These are phyloP conservation scores for Botrytis porri DNA, from an alignment of 2,329 filamentous ascomycete genomes.

Conservation along the genomic window DNA sequence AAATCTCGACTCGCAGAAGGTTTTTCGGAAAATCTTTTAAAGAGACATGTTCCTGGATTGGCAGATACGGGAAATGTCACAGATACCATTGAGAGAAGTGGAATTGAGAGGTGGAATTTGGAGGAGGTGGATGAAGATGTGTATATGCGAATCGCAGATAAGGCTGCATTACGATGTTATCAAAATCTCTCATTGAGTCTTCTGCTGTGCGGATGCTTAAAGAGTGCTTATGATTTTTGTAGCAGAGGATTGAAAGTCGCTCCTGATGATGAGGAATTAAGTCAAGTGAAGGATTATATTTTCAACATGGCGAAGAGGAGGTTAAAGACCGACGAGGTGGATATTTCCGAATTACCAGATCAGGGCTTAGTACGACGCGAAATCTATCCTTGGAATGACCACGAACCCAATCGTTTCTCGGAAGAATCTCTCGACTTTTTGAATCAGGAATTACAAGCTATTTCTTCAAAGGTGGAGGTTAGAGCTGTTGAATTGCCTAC, in stretches of 20 bases:
- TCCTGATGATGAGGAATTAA: constrained; percentile 54
- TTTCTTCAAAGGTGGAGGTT: constrained; percentile 81
- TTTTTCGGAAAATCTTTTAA: constrained; percentile 45
- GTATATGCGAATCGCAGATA: constrained; percentile 44
- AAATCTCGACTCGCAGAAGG: constrained; percentile 24
- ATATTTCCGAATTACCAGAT: constrained; percentile 61
- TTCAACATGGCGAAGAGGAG: constrained; percentile 50
- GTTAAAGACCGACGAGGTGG: constrained; percentile 45
- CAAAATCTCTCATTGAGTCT: constrained; percentile 57
- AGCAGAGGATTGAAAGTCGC: constrained; percentile 56
- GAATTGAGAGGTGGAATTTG: constrained; percentile 29
- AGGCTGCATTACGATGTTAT: constrained; percentile 56
- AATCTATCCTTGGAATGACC: constrained; percentile 66
- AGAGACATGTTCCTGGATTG: constrained; percentile 18
- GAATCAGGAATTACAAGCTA: constrained; percentile 64
- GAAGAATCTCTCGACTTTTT: constrained; percentile 66
- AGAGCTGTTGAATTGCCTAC: constrained; percentile 72
- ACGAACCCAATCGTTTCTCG: constrained; percentile 69
- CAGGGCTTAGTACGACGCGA: constrained; percentile 66
- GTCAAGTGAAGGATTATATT: constrained; percentile 53
- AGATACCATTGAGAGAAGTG: constrained; percentile 19
- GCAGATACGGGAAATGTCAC: constrained; percentile 25
- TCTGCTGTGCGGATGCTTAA: constrained; percentile 64
- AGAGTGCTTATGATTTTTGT: constrained; percentile 65
- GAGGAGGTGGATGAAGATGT: constrained; percentile 40